Conservation (phyloP, 345 rosid species). For the Passiflora organensis region DNA sequence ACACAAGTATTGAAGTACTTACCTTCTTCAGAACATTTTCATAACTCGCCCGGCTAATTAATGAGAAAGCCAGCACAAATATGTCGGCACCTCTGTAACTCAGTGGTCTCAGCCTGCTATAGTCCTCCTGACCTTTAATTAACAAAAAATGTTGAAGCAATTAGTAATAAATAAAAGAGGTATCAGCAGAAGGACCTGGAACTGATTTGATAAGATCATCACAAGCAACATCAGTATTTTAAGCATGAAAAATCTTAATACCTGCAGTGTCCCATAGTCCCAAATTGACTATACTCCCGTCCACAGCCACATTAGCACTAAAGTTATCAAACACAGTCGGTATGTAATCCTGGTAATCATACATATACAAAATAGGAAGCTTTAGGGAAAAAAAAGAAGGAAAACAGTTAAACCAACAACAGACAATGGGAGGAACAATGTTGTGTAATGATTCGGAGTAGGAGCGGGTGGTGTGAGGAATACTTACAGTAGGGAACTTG, state of each 20-base stretch:
- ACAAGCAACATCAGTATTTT: too few relatives aligned
- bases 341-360: conserved; percentile 63
- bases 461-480: background rate
- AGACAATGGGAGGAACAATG: too few relatives aligned
- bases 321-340: conserved; percentile 98
- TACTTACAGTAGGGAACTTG: conserved; percentile 93
- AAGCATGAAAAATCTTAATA: conserved; percentile 17
- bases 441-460: too few relatives aligned
- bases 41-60: conserved; percentile 91
- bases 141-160: background rate
- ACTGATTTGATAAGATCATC: too few relatives aligned
- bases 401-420: background rate
- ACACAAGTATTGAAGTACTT: conserved; percentile 12
- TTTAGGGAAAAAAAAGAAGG: background rate
- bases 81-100: conserved; percentile 98
- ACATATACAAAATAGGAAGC: conserved; percentile 12
- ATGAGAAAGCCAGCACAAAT: conserved; percentile 84
- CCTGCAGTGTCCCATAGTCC: conserved; percentile 99
- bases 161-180: too few relatives aligned
- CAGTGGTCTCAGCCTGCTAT: conserved; percentile 94
- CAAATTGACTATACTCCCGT: conserved; percentile 85
- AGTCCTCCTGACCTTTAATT: conserved; percentile 89
- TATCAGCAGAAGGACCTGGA: too few relatives aligned
- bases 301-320: conserved; percentile 96
- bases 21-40: conserved; percentile 98